These are phyloP conservation scores for Detonula confervacea DNA, from an alignment of 352 stramenopile species.

Conservation along the genomic window DNA sequence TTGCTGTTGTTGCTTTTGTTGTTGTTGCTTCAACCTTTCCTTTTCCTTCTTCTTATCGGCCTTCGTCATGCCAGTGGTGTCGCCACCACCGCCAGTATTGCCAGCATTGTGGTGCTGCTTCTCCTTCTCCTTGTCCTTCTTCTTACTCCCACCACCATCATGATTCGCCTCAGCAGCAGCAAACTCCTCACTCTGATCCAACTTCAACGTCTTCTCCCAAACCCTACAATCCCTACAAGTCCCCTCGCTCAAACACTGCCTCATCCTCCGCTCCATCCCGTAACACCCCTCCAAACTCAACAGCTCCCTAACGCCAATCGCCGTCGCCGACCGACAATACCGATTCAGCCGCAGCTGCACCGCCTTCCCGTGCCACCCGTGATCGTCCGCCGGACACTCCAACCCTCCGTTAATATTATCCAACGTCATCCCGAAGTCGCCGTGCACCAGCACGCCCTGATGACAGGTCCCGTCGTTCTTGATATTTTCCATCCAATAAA, in stretches of 20 bases:
- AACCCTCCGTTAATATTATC: constrained; percentile 61
- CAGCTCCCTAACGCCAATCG: constrained; percentile 20
- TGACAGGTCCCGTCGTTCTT: constrained; percentile 67
- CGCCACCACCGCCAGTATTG: background rate
- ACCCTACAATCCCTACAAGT: constrained; percentile 37
- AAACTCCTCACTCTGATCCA: background rate
- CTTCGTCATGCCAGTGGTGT: too few relatives aligned
- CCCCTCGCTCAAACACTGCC: constrained; percentile 25
- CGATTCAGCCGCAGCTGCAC: constrained; percentile 64
- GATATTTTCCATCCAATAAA: constrained; percentile 64
- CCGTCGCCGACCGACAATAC: constrained; percentile 54
- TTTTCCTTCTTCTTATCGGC: background rate
- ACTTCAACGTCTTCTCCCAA: constrained; percentile 21
- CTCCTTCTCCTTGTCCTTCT: background rate
- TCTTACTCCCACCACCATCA: background rate
- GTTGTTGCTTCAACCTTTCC: background rate
- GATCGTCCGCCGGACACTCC: constrained; percentile 58
- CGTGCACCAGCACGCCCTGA: constrained; percentile 39
- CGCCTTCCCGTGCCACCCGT: constrained; percentile 55
- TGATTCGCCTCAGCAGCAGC: background rate
- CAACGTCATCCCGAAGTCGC: constrained; percentile 42
- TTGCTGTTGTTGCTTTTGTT: too few relatives aligned
- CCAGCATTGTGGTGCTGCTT: background rate
- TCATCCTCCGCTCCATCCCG: constrained; percentile 36
- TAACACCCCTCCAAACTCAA: constrained; percentile 25